These are phyloP conservation scores for Cyclotella kingstonii DNA, from an alignment of 108 stramenopile species.

Conservation along the genomic window DNA sequence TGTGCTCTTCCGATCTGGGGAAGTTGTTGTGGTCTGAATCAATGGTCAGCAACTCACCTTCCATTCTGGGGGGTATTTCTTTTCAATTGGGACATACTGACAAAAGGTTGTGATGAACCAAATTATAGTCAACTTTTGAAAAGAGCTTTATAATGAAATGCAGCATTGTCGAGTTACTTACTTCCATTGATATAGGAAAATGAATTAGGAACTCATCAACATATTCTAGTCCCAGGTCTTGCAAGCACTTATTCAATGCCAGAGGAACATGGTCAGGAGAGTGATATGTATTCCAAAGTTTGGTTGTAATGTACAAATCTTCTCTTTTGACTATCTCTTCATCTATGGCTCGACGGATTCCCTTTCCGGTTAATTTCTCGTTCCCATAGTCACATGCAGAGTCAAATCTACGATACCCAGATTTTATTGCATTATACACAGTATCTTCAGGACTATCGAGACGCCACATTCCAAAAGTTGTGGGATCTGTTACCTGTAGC, in stretches of 20 bases:
- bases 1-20: neutral
- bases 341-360: conserved; percentile 73
- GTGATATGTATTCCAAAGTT: conserved; percentile 96
- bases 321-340: conserved; percentile 70
- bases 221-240: conserved; percentile 85
- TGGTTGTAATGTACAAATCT: conserved; percentile 88
- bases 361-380: conserved; percentile 86
- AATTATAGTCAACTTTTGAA: neutral
- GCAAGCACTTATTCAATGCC: conserved; percentile 62
- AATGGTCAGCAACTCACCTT: conserved; percentile 8
- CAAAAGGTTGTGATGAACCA: neutral
- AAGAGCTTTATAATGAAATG: neutral
- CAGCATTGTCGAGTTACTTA: neutral
- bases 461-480: conserved; percentile 88
- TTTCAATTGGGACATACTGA: conserved; percentile 75
- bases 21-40: neutral
- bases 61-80: conserved; percentile 95
- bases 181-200: conserved; percentile 91
- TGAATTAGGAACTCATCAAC: conserved; percentile 93
- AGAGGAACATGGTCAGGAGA: conserved; percentile 78
- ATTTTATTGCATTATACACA: conserved; percentile 77
- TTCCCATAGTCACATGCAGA: conserved; percentile 96
- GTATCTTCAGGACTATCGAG: conserved; percentile 57
- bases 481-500: conserved; percentile 44
- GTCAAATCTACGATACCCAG: conserved; percentile 89